Evolutionary conservation across 768 basidiomycete genomes (phyloP).

Genomic region (Boletales sp.): DNA sequence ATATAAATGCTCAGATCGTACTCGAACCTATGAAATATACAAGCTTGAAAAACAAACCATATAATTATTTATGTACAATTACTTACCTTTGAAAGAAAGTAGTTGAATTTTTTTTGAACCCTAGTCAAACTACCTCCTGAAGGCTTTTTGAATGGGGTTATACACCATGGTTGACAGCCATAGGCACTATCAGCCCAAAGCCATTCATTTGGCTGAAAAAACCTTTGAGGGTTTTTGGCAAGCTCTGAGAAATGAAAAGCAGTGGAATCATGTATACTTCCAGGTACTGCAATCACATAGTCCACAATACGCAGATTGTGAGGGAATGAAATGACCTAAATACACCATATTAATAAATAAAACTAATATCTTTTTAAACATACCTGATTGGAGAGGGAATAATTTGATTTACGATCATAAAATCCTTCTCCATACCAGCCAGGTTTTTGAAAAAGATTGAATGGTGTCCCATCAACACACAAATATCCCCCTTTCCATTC

Average conservation of each 20-base stretch:
- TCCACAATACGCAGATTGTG: too few species aligned
- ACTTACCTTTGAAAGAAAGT: constrained; percentile 7
- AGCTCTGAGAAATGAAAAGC: constrained; percentile 4
- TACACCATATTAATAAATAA: too few species aligned
- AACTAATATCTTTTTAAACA: not conserved
- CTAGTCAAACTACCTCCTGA: too few species aligned
- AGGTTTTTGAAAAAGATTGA: constrained; percentile 11
- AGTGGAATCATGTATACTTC: constrained; percentile 8
- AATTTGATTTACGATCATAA: constrained; percentile 15
- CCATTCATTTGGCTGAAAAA: not conserved
- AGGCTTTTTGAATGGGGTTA: not conserved
- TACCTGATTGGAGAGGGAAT: constrained; percentile 19
- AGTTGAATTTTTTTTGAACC: too few species aligned
- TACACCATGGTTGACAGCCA: not conserved
- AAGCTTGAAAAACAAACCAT: constrained; percentile 1
- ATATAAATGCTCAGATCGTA: too few species aligned
- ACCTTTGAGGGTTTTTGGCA: not conserved
- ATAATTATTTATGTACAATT: not conserved
- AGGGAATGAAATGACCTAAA: too few species aligned
- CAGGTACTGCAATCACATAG: constrained; percentile 1
- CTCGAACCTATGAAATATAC: constrained; percentile 4
- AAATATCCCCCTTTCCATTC: constrained; percentile 36
- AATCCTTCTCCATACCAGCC: not conserved
- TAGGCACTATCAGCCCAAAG: constrained; percentile 15
- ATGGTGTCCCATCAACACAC: constrained; percentile 35